phyloP scores from a whole-genome alignment of 768 basidiomycete species.

The Pilatotrama ljubarskyi region DNA sequence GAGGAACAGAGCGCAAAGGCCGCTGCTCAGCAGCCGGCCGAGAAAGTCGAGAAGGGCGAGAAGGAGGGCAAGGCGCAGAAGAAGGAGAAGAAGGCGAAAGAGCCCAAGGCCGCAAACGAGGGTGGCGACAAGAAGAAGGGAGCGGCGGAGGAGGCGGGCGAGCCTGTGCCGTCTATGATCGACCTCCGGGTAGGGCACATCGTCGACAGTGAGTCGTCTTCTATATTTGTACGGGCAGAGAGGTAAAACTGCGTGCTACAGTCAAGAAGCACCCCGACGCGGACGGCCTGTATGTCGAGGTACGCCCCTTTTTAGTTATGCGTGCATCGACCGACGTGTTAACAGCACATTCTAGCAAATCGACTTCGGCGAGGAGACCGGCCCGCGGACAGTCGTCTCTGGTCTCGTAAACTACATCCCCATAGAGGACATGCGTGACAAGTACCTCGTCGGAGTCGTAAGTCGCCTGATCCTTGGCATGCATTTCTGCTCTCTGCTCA shows the following conservation, averaged over 20 bases:
- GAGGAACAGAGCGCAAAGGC: slow-evolving; percentile 10
- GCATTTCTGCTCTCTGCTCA: background rate
- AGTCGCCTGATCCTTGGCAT: too few species aligned
- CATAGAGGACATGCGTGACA: slow-evolving; percentile 89
- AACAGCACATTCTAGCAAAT: slow-evolving; percentile 63
- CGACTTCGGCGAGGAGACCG: slow-evolving; percentile 92
- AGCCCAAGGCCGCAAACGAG: slow-evolving; percentile 18
- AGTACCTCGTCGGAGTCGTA: slow-evolving; percentile 82
- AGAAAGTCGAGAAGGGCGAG: slow-evolving; percentile 46
- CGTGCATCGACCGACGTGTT: too few species aligned
- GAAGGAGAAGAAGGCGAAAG: slow-evolving; percentile 29
- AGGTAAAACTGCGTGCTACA: slow-evolving; percentile 33
- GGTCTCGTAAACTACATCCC: slow-evolving; percentile 96
- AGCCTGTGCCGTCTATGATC: slow-evolving; percentile 93
- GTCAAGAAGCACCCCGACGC: slow-evolving; percentile 97
- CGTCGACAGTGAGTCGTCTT: slow-evolving; percentile 66
- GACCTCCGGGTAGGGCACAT: slow-evolving; percentile 94
- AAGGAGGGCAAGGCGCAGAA: slow-evolving; percentile 46
- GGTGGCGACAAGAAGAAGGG: slow-evolving; percentile 19
- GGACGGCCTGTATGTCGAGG: slow-evolving; percentile 96
- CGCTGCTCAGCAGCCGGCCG: slow-evolving; percentile 48
- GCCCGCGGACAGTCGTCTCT: slow-evolving; percentile 94
- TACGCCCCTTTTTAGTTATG: slow-evolving; percentile 28
- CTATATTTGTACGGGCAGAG: too few species aligned
- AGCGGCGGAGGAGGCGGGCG: slow-evolving; percentile 66